Evolutionary conservation across 345 rosid genomes (phyloP).

Genomic region (Balakata baccata): DNA sequence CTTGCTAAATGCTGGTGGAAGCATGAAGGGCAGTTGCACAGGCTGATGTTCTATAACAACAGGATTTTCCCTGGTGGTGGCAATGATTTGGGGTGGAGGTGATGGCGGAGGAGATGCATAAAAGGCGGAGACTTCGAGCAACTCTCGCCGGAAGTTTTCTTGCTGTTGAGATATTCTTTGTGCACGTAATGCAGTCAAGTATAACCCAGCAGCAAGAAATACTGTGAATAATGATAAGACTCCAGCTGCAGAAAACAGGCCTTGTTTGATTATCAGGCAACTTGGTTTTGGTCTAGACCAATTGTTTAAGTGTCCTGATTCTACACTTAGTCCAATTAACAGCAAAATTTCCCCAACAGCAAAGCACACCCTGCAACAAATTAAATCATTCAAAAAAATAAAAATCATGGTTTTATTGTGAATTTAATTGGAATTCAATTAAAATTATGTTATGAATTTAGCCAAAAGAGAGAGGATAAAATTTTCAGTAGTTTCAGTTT

Average conservation of each 20-base stretch:
- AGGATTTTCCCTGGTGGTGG: constrained; percentile 64
- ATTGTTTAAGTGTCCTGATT: constrained; percentile 78
- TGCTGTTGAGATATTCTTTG: constrained; percentile 49
- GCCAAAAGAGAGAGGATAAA: too few species aligned
- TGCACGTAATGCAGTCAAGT: constrained; percentile 72
- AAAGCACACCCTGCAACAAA: constrained; percentile 57
- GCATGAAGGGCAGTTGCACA: constrained; percentile 7
- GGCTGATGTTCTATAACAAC: constrained; percentile 25
- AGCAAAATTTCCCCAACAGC: constrained; percentile 70
- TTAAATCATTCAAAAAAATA: neutral
- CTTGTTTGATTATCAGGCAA: constrained; percentile 63
- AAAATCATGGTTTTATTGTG: too few species aligned
- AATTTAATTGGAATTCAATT: too few species aligned
- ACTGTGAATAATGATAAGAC: constrained; percentile 60
- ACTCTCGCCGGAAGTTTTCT: constrained; percentile 45
- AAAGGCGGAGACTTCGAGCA: constrained; percentile 49
- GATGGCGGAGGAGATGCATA: constrained; percentile 67
- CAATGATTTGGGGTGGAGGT: constrained; percentile 38
- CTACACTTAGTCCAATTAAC: constrained; percentile 73
- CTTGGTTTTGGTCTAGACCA: constrained; percentile 71
- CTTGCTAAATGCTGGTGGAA: constrained; percentile 27
- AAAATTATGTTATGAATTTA: too few species aligned
- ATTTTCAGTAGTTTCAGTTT: too few species aligned
- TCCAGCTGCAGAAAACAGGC: constrained; percentile 80
- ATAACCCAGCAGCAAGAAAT: constrained; percentile 61